Evolutionary conservation across 2,329 filamentous ascomycete species (phyloP).

Genomic region (Mollisia scopiformis): DNA sequence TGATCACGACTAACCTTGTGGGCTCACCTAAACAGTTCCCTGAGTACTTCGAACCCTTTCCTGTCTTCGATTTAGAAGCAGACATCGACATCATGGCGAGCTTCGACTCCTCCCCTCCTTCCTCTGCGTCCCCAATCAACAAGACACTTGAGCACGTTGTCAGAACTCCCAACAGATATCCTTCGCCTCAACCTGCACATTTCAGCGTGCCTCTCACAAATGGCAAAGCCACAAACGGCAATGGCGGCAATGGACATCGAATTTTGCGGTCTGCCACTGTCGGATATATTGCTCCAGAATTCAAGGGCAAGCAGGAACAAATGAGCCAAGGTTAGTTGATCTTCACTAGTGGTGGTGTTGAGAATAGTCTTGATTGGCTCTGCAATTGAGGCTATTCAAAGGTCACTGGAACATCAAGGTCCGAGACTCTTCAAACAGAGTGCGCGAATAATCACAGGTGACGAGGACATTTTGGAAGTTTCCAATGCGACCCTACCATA

Average conservation of each 20-base stretch:
- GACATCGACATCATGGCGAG: conserved; percentile 27
- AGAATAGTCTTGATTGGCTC: background rate
- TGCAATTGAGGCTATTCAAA: background rate
- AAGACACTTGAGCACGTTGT: conserved; percentile 32
- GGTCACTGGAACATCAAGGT: background rate
- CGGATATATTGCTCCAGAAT: conserved; percentile 92
- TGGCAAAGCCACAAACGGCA: conserved; percentile 39
- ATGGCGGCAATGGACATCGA: conserved; percentile 59
- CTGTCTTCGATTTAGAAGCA: conserved; percentile 10
- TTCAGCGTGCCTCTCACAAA: conserved; percentile 69
- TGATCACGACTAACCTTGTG: conserved; percentile 30
- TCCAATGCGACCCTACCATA: background rate
- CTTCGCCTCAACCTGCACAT: conserved; percentile 88
- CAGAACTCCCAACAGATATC: conserved; percentile 41
- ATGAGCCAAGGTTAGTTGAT: conserved; percentile 33
- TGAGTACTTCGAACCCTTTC: conserved; percentile 24
- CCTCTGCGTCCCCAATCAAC: conserved; percentile 14
- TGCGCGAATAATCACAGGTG: background rate
- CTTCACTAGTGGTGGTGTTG: background rate
- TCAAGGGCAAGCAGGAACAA: conserved; percentile 88
- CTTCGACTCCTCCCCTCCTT: conserved; percentile 9
- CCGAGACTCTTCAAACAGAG: background rate
- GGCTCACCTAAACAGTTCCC: conserved; percentile 24
- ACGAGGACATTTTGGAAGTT: background rate
- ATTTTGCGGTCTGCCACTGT: conserved; percentile 86